phyloP scores from a whole-genome alignment of 2,329 filamentous ascomycete genomes.

The Penicillium sp. region DNA sequence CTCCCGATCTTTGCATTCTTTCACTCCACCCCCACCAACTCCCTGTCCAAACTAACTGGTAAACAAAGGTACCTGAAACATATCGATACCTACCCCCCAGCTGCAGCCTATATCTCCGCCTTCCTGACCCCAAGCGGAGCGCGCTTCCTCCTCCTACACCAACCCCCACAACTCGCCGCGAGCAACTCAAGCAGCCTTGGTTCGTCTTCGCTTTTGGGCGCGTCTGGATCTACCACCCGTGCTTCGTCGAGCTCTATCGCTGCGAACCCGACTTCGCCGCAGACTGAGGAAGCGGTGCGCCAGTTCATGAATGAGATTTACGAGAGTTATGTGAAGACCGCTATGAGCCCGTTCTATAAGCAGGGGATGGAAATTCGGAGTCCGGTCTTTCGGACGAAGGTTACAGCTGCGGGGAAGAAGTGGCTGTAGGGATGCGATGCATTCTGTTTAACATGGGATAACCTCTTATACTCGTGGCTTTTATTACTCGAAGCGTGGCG shows the following conservation, averaged over 20 bases:
- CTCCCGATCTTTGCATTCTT: too few species aligned
- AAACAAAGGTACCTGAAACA: slow-evolving; percentile 82
- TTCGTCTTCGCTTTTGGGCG: slow-evolving; percentile 31
- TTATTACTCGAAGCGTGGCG: slow-evolving; percentile 23
- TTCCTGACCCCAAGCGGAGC: slow-evolving; percentile 91
- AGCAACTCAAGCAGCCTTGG: slow-evolving; percentile 20
- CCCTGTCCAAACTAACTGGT: not conserved
- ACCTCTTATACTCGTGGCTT: not conserved
- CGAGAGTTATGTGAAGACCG: slow-evolving; percentile 93
- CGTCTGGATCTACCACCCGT: slow-evolving; percentile 31
- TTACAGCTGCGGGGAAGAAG: slow-evolving; percentile 87
- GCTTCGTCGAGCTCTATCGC: slow-evolving; percentile 69
- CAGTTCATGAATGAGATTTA: slow-evolving; percentile 96
- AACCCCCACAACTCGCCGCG: slow-evolving; percentile 60
- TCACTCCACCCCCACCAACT: not conserved
- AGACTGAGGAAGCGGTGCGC: slow-evolving; percentile 92
- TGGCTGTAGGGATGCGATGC: slow-evolving; percentile 65
- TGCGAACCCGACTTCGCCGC: slow-evolving; percentile 81
- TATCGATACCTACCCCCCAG: slow-evolving; percentile 85
- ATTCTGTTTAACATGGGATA: not conserved
- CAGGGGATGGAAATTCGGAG: slow-evolving; percentile 83
- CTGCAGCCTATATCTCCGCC: slow-evolving; percentile 87
- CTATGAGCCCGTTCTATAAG: slow-evolving; percentile 95
- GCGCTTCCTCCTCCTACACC: slow-evolving; percentile 91
- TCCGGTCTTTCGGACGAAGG: slow-evolving; percentile 78